Evolutionary conservation across 768 basidiomycete genomes (phyloP), one percentile per base, ranked within the genome.

Genomic region (Leccinum ochraceum): DNA sequence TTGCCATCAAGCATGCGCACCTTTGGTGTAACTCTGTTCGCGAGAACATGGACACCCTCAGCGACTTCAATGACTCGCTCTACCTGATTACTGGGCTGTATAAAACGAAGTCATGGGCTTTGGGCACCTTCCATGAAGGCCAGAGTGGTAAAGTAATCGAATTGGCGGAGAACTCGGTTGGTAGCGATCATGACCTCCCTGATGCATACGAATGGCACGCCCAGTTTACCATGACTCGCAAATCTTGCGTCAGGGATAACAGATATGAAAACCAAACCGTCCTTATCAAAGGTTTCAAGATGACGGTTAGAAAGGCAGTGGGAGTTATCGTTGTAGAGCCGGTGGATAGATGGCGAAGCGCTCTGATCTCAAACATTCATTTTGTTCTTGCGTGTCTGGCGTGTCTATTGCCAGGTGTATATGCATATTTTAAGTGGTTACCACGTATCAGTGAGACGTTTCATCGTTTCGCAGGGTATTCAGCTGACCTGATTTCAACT

Each of bases 181-280:
- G 14, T 1, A 6, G 17, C 13, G 10, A 11, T 11, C 14, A 37
- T 14, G 5, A 37, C 14, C 26, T 26, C 26, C 26, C 26, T 26
- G 5, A 6, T 6, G 13, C 17, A 28, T 61, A 57, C 36, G 26
- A 20, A 26, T 61, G 51, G 52, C 4, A 16, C 1, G 6, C 34
- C 13, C 20, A 16, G 36, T 53, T 53, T 4, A 1, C 16, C 8
- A 7, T 30, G 16, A 26, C 54, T 30, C 32, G 0, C 6, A 53
- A 34, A 17, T 10, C 22, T 24, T 24, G 22, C 22, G 22, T 24
- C 22, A 24, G 22, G 22, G 24, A 24, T 24, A 3, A 24, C 24
- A 24, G 24, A 24, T 14, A 56, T 4, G 54, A 60, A 24, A 64
- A 64, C 32, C 63, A 64, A 54, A 63, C 63, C 4, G 14, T 64